A percentile compares a stretch with the other conserved stretches of the same genome.
Conservation (phyloP, 106 monocot genomes). For the Dendrobium huoshanense region DNA sequence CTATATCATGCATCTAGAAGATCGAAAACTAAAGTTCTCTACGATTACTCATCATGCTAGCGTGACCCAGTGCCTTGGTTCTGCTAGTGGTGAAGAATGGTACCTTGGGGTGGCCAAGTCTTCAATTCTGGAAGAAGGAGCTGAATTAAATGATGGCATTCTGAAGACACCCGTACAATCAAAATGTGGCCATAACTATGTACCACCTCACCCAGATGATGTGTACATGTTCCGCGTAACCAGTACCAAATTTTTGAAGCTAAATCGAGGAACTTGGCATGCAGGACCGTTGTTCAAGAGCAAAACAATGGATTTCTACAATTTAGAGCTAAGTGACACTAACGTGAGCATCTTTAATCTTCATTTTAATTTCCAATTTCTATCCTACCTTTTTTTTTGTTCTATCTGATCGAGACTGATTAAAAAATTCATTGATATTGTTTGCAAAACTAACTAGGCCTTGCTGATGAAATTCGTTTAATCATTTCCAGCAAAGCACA, state of each 20-base stretch:
- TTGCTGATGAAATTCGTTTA: not conserved
- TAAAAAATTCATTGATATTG: not conserved
- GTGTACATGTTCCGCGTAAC: conserved; percentile 61
- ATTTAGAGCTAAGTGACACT: conserved; percentile 96
- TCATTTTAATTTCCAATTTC: not conserved
- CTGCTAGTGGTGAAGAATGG: conserved; percentile 70
- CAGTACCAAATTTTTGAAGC: conserved; percentile 80
- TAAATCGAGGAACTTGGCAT: conserved; percentile 88
- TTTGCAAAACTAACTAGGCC: not conserved
- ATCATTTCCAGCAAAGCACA: not conserved
- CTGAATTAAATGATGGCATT: conserved; percentile 3
- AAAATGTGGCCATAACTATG: conserved; percentile 57
- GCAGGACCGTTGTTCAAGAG: conserved; percentile 81
- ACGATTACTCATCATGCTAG: conserved; percentile 93
- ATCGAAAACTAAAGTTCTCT: conserved; percentile 44
- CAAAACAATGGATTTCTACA: conserved; percentile 81
- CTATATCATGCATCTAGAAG: conserved; percentile 80
- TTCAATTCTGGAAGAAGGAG: conserved; percentile 49
- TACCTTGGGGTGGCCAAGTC: conserved; percentile 83
- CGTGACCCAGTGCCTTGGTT: conserved; percentile 95
- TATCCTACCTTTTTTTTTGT: not conserved
- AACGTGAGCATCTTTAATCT: conserved; percentile 40
- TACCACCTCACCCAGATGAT: conserved; percentile 68
- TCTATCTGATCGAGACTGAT: not conserved
- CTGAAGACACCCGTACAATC: conserved; percentile 25